Conservation (phyloP, 2,329 filamentous ascomycete species). For the Colletotrichum cuscutae region DNA sequence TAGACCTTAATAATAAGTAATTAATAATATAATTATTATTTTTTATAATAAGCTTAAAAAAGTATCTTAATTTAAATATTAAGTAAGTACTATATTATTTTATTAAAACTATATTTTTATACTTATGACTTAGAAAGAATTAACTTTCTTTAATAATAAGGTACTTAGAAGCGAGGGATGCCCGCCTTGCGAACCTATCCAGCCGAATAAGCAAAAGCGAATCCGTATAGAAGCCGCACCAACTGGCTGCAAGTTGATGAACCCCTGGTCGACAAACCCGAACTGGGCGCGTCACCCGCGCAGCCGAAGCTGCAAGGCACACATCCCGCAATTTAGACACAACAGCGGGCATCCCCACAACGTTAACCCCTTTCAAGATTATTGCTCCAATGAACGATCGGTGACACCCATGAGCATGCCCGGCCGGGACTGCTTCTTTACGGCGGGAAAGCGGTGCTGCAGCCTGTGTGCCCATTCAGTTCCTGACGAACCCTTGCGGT, state of each 20-base stretch:
- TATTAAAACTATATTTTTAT: no score
- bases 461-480: background rate
- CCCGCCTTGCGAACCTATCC: background rate
- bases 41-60: no score
- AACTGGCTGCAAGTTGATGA: background rate
- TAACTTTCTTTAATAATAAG: no score
- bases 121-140: no score
- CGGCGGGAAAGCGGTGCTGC: background rate
- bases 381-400: conserved; percentile 25
- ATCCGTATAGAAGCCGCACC: background rate
- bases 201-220: background rate
- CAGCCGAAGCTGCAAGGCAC: conserved; percentile 27
- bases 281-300: background rate
- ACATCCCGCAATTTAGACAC: conserved; percentile 34
- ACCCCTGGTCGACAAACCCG: background rate
- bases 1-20: no score
- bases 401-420: background rate
- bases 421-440: background rate
- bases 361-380: conserved; percentile 26
- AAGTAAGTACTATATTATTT: no score
- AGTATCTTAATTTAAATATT: no score
- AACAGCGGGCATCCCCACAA: conserved; percentile 28
- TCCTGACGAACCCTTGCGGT: background rate
- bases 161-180: background rate
- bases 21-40: no score